Percentiles rank a stretch among this genome's conserved stretches.
These are phyloP conservation scores for Elsinoe ampelina DNA, from an alignment of 2,329 filamentous ascomycete genomes.

Conservation along the genomic window DNA sequence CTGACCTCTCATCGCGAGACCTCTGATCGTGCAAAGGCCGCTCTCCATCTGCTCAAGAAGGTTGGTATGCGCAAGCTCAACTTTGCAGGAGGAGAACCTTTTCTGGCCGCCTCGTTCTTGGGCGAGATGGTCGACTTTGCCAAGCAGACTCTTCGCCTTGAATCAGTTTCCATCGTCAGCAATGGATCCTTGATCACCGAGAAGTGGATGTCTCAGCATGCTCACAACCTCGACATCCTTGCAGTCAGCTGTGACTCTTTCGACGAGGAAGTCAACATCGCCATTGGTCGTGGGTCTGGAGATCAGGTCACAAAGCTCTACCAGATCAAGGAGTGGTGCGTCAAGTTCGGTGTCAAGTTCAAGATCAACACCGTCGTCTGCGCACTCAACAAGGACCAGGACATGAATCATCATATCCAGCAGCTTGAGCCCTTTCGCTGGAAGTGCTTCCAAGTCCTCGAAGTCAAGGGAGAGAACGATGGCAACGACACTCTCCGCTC, in stretches of 20 bases:
- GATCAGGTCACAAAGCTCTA: conserved; percentile 39
- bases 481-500: conserved; percentile 29
- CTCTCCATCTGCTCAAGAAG: conserved; percentile 37
- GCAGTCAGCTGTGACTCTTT: conserved; percentile 50
- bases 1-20: conserved; percentile 38
- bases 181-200: conserved; percentile 43
- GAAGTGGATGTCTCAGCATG: conserved; percentile 35
- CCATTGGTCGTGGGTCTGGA: conserved; percentile 43
- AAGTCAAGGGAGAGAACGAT: conserved; percentile 46
- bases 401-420: conserved; percentile 27
- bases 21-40: conserved; percentile 35
- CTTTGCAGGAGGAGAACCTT: conserved; percentile 48
- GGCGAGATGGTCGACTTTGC: conserved; percentile 38
- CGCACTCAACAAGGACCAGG: conserved; percentile 41
- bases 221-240: conserved; percentile 43
- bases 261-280: conserved; percentile 40
- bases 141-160: conserved; percentile 41
- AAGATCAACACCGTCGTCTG: conserved; percentile 51
- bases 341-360: conserved; percentile 42
- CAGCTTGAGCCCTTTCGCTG: conserved; percentile 42
- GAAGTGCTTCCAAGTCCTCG: conserved; percentile 49
- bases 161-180: conserved; percentile 46
- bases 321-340: conserved; percentile 39
- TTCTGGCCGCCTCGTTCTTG: conserved; percentile 40
- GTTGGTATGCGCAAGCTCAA: conserved; percentile 49